Conservation (phyloP, 169 alveolate genomes). For the Eimeria mitis region DNA sequence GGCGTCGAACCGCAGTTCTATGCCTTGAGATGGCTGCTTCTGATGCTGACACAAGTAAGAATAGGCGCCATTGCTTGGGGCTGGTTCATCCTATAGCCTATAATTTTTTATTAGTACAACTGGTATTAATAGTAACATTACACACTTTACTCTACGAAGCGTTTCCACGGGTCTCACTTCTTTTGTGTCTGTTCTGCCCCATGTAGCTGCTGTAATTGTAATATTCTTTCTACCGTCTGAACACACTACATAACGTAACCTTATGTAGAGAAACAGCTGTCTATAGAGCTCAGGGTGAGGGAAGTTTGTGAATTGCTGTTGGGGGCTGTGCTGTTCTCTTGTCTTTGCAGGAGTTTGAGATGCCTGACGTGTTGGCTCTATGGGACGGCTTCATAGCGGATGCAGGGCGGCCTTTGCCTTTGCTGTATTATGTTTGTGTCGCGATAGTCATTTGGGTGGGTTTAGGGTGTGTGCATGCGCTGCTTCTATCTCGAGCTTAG, state of each 20-base stretch:
- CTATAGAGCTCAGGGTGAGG: neutral
- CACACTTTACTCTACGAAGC: neutral
- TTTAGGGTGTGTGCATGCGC: neutral
- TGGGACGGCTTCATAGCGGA: constrained; percentile 83
- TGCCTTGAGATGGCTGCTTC: constrained; percentile 82
- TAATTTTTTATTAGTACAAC: too few species aligned
- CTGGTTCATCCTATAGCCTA: neutral
- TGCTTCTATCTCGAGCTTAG: neutral
- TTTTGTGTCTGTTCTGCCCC: neutral
- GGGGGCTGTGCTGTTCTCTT: neutral
- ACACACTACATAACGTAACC: neutral
- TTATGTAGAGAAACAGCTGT: neutral
- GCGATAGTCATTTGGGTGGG: constrained; percentile 79
- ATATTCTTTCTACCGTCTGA: neutral
- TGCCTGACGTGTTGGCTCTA: constrained; percentile 81
- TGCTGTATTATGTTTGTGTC: constrained; percentile 81
- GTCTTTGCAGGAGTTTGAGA: constrained; percentile 78
- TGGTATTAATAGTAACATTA: neutral
- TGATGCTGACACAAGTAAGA: constrained; percentile 81
- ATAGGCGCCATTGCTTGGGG: neutral
- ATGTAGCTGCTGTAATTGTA: neutral
- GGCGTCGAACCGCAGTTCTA: constrained; percentile 84
- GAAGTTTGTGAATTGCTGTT: neutral
- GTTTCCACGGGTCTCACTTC: neutral
- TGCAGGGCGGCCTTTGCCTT: constrained; percentile 66